These are phyloP conservation scores for Elsinoe batatas DNA, from an alignment of 2,329 filamentous ascomycete genomes.

Conservation along the genomic window DNA sequence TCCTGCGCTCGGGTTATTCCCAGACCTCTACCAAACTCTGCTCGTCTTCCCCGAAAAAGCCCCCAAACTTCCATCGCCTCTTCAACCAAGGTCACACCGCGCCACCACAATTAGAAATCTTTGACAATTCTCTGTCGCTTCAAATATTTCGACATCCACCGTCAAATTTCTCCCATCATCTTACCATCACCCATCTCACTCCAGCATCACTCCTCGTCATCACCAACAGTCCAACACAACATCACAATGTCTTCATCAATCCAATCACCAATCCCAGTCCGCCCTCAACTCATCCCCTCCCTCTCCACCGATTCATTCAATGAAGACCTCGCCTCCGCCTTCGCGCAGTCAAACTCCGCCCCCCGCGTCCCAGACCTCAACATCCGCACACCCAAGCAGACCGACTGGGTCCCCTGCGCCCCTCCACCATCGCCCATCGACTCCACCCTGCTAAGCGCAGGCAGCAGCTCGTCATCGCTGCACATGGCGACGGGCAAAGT, in stretches of 20 bases:
- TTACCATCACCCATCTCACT: neutral
- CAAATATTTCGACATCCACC: neutral
- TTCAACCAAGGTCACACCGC: neutral
- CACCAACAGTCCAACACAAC: neutral
- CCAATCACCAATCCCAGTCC: constrained; percentile 12
- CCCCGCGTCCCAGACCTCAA: constrained; percentile 16
- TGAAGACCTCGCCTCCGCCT: constrained; percentile 16
- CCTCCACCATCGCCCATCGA: constrained; percentile 17
- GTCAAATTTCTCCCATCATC: neutral
- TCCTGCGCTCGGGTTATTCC: neutral
- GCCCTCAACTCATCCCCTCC: constrained; percentile 9
- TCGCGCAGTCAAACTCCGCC: constrained; percentile 14
- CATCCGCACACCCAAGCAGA: constrained; percentile 16
- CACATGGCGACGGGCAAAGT: constrained; percentile 12
- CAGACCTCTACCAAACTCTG: neutral
- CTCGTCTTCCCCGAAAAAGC: neutral
- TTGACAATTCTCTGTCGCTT: neutral
- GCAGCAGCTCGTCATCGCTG: constrained; percentile 4
- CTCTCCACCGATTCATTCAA: constrained; percentile 16
- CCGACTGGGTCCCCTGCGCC: constrained; percentile 13
- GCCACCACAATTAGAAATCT: constrained; percentile 6
- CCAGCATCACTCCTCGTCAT: neutral
- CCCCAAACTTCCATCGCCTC: neutral
- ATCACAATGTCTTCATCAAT: constrained; percentile 15
- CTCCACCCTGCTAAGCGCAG: constrained; percentile 5